Conservation (phyloP, 2,329 filamentous ascomycete species). For the Bimuria novae-zelandiae region DNA sequence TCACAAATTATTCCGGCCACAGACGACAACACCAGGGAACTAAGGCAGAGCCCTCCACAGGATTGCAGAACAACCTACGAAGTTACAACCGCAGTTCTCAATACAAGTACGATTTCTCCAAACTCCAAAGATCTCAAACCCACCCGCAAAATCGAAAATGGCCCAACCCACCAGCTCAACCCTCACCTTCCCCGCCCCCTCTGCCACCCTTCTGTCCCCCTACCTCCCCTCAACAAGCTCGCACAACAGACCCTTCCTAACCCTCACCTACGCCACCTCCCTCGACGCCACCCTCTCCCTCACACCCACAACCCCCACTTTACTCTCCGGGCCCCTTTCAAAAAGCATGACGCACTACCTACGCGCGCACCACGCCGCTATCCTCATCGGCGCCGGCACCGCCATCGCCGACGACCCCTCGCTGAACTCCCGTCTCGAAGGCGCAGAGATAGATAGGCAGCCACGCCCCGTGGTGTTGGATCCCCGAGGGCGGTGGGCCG, state of each 20-base stretch:
- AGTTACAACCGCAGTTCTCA: too few relatives aligned
- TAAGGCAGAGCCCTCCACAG: too few relatives aligned
- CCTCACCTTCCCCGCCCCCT: slow-evolving; percentile 49
- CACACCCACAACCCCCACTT: slow-evolving; percentile 77
- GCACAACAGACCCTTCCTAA: slow-evolving; percentile 47
- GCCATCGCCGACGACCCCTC: slow-evolving; percentile 83
- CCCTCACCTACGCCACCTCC: slow-evolving; percentile 88
- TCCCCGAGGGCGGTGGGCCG: slow-evolving; percentile 73
- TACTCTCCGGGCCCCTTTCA: slow-evolving; percentile 78
- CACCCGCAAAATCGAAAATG: too few relatives aligned
- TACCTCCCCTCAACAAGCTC: slow-evolving; percentile 53
- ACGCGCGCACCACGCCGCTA: slow-evolving; percentile 79
- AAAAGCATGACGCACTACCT: slow-evolving; percentile 95
- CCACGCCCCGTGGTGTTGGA: slow-evolving; percentile 85
- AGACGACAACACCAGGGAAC: too few relatives aligned
- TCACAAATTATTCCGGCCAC: too few relatives aligned
- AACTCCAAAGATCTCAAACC: too few relatives aligned
- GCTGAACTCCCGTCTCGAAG: slow-evolving; percentile 77
- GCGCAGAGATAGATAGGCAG: slow-evolving; percentile 62
- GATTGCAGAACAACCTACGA: too few relatives aligned
- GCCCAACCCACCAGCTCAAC: too few relatives aligned
- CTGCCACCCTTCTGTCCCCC: slow-evolving; percentile 54
- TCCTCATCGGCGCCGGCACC: slow-evolving; percentile 83
- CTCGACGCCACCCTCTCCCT: slow-evolving; percentile 81
- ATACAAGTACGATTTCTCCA: too few relatives aligned